Base-by-base conservation (phyloP, 495 filamentous ascomycete genomes). In the Lophiostoma macrostomum region DNA sequence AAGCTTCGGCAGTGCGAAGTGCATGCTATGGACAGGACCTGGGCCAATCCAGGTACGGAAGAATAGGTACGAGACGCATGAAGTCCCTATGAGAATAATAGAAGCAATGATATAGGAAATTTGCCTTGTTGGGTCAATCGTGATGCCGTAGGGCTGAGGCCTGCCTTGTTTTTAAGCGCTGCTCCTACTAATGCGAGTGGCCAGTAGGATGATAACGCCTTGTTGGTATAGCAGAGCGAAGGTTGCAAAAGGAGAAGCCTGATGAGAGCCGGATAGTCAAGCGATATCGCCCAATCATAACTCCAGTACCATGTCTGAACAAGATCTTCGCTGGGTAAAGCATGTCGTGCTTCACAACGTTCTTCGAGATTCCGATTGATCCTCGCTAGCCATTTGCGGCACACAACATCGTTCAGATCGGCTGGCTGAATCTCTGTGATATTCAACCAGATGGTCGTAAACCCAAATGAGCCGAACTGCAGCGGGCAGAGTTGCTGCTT, bases 1-100 rank as follows among this genome's bases (percentile, higher is more conserved):
- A 6, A n/a, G 31, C 5, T 49, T 36, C 20, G 42, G 42, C n/a
- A 28, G 28, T 34, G 42, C 5, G n/a, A 45, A 28, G 34, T 45
- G 40, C 23, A 28, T 18, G n/a, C 14, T 28, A 32, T 32, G 24
- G 19, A 18, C 5, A 25, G 14, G 16, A 20, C 19, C 24, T 42
- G 38, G 16, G 16, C 38, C 38, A 13, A 24, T n/a, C 30, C 19
- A 37, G 27, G 30, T 36, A 20, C 27, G n/a, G 31, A 14, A 24
- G 14, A n/a, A 13, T n/a, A 16, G 25, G 24, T 43, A 22, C 29
- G n/a, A 32, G 7, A 32, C 29, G n/a, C n/a, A 7, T n/a, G 29
- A 32, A 7, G 29, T n/a, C 29, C 29, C 7, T 7, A 7, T 7
- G n/a, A 32, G n/a, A n/a, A n/a, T 7, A n/a, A 7, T 32, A 7